Percentiles rank a stretch among this genome's conserved stretches.
These are phyloP conservation scores for Pyrenochaeta sp. DNA, from an alignment of 2,329 filamentous ascomycete genomes.

Conservation along the genomic window DNA sequence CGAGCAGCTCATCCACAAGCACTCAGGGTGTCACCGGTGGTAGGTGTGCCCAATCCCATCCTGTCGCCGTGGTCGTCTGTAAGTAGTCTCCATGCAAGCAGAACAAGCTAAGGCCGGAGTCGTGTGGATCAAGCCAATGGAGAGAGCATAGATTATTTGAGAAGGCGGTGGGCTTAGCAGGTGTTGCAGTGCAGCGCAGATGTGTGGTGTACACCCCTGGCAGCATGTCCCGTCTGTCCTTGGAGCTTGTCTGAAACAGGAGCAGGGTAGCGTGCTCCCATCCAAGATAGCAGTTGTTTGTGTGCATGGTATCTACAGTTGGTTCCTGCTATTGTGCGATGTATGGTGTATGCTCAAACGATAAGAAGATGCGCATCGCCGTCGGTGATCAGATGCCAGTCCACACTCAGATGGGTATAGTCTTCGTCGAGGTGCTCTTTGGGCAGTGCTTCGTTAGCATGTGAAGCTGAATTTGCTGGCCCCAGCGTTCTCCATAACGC, in stretches of 20 bases:
- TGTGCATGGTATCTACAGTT: neutral
- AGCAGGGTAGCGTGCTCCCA: too few species aligned
- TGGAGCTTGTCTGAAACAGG: neutral
- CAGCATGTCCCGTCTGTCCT: neutral
- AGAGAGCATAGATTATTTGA: neutral
- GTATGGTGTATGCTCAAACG: neutral
- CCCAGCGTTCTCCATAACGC: neutral
- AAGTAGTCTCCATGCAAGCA: conserved; percentile 16
- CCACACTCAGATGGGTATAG: too few species aligned
- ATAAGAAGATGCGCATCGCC: too few species aligned
- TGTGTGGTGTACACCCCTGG: neutral
- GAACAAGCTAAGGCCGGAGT: neutral
- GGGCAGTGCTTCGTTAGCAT: neutral
- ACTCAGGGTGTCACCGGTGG: conserved; percentile 2
- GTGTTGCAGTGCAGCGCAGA: neutral
- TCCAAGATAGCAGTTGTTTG: neutral
- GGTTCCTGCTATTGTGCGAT: neutral
- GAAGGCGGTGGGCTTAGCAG: neutral
- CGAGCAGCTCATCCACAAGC: neutral
- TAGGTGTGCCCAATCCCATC: conserved; percentile 1
- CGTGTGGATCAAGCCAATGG: neutral
- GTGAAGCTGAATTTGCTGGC: neutral
- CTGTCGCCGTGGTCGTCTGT: conserved; percentile 13
- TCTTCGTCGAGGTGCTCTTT: neutral
- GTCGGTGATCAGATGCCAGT: too few species aligned